Conservation (phyloP, 106 monocot genomes). For the Apostasia ramifera region DNA sequence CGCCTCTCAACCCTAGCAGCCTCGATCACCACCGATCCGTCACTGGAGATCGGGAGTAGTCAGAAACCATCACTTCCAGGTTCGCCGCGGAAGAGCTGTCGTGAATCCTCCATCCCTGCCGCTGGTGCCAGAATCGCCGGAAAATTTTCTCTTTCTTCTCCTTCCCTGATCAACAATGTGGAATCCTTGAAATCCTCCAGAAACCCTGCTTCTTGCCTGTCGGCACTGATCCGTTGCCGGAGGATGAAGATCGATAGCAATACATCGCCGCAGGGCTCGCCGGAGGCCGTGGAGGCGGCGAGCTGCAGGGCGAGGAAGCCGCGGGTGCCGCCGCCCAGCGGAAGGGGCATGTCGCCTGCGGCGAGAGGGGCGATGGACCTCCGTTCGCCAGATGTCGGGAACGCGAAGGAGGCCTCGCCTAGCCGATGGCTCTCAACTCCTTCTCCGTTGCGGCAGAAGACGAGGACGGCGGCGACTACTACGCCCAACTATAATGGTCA, state of each 20-base stretch:
- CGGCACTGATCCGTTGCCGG: constrained; percentile 7
- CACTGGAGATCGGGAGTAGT: not conserved
- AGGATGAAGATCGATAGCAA: constrained; percentile 19
- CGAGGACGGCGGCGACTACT: constrained; percentile 2
- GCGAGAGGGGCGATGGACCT: constrained; percentile 5
- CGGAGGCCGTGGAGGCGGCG: not conserved
- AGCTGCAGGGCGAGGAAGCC: constrained; percentile 4
- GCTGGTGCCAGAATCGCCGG: not conserved
- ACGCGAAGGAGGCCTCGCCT: constrained; percentile 19
- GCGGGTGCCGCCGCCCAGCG: not conserved
- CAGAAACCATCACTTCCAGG: not conserved
- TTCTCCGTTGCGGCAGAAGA: constrained; percentile 25
- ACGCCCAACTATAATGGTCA: too few relatives aligned
- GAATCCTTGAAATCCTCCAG: too few relatives aligned
- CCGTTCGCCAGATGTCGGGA: constrained; percentile 10
- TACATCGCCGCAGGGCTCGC: not conserved
- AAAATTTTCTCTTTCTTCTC: not conserved
- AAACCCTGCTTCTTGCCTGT: constrained; percentile 22
- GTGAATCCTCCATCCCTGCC: not conserved
- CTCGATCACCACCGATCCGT: constrained; percentile 10
- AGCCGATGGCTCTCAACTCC: constrained; percentile 22
- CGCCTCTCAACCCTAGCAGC: constrained; percentile 48
- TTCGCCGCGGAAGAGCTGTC: not conserved
- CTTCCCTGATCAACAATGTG: too few relatives aligned
- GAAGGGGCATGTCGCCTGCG: constrained; percentile 34